Evolutionary conservation across 1,284 basidiomycete genomes (phyloP), one percentile per base, ranked within the genome.

Genomic region (Fereydounia khargensis): DNA sequence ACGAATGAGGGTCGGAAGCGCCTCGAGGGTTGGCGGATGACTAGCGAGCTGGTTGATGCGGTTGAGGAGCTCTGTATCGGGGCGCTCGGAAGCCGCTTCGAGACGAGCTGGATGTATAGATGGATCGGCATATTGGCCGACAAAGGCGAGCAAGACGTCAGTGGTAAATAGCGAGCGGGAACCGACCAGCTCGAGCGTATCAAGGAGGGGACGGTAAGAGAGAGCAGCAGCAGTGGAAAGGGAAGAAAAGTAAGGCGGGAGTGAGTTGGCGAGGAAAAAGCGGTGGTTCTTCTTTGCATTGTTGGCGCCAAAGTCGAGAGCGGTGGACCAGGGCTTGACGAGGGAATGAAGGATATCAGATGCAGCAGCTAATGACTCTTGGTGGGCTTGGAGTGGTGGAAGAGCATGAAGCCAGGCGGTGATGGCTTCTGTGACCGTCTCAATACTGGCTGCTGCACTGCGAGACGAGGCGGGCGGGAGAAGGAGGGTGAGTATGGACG

Each of bases 261-360:
- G 25, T 8, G 48, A 42, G 18, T 28, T 42, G 19, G 9, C 36
- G 27, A 54, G 35, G 39, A 68, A 65, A 30, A 54, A 50, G 23
- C 62, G 61, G 32, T 53, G 45, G 16, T 62, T 65, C 24, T 65
- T 58, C 35, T 64, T 66, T 27, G 54, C 57, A n/a, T n/a, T n/a
- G 16, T 69, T 69, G 1, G 47, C 36, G 14, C 66, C 66, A 16
- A 64, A 61, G 35, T 56, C 57, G 3, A 69, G 33, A 0, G 61
- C 46, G 1, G 47, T 52, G 0, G 28, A 34, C 64, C 64, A 69
- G 13, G 42, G 47, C 0, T 33, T 10, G 2, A 45, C 39, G n/a
- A 66, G 45, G 8, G 57, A 17, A 2, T 39, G 32, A 7, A 60
- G 44, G 9, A 64, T 31, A 1, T 16, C 45, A 1, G 21, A 8